Conservation (phyloP, 345 rosid genomes). For the Heritiera fomes region DNA sequence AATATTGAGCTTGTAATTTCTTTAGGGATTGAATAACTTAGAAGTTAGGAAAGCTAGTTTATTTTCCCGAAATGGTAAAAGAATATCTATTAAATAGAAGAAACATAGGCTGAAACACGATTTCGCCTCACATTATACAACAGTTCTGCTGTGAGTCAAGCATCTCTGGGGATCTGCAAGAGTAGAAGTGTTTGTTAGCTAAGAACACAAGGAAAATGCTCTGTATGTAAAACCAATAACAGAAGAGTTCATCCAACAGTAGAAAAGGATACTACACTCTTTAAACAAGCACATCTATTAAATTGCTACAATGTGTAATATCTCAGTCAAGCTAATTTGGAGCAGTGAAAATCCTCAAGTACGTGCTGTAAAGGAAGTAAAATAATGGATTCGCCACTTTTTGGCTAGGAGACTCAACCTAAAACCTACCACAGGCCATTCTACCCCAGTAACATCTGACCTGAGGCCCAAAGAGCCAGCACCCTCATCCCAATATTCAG, state of each 20-base stretch:
- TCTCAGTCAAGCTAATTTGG: not conserved
- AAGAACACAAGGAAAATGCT: not conserved
- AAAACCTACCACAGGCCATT: not conserved
- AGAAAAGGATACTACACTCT: not conserved
- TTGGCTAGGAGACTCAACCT: not conserved
- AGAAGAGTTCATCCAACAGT: not conserved
- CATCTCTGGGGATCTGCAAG: slow-evolving; percentile 72
- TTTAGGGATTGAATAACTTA: not conserved
- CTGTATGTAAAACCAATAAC: not conserved
- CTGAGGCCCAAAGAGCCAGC: too few species aligned
- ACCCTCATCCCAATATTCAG: not conserved
- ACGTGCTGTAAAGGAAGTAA: not conserved
- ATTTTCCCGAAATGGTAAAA: not conserved
- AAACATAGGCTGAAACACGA: slow-evolving; percentile 15
- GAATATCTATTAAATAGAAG: slow-evolving; percentile 16
- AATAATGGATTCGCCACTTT: not conserved
- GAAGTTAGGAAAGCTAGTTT: slow-evolving; percentile 12
- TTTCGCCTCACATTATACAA: slow-evolving; percentile 64
- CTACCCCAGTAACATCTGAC: not conserved
- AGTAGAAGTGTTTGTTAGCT: slow-evolving; percentile 8
- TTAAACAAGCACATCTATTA: not conserved
- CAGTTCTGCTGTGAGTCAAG: slow-evolving; percentile 71
- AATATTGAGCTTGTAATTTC: slow-evolving; percentile 4
- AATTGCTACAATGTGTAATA: not conserved
- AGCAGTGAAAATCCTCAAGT: not conserved